Conservation (phyloP, 495 filamentous ascomycete species). For the Sphaerosporella brunnea region DNA sequence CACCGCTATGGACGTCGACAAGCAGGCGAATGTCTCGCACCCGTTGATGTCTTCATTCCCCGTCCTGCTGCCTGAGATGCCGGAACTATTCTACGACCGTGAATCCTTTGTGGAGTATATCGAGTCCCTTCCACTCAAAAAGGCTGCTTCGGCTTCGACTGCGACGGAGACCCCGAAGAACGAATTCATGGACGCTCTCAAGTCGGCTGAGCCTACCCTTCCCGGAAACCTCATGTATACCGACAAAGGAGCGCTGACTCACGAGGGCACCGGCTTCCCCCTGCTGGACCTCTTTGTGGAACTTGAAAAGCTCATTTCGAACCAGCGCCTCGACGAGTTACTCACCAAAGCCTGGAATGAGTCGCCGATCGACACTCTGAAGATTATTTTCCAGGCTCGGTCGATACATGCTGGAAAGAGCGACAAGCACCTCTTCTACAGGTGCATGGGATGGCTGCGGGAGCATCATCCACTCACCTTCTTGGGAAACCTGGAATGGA, state of each 20-base stretch:
- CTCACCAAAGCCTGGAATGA: background rate
- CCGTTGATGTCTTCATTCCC: constrained; percentile 1
- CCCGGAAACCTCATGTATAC: background rate
- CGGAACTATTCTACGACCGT: constrained; percentile 4
- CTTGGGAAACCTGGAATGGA: constrained; percentile 31
- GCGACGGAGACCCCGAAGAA: background rate
- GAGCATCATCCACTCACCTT: constrained; percentile 31
- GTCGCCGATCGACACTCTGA: constrained; percentile 24
- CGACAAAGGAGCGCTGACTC: background rate
- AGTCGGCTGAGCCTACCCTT: background rate
- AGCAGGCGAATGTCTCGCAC: background rate
- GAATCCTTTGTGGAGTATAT: background rate
- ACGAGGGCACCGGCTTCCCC: background rate
- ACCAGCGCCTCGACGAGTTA: background rate
- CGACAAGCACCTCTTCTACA: constrained; percentile 29
- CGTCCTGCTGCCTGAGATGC: background rate
- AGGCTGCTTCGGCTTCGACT: background rate
- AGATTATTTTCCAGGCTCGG: constrained; percentile 36
- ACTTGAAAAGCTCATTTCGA: background rate
- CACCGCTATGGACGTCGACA: background rate
- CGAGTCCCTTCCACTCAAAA: background rate
- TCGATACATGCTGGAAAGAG: constrained; percentile 35
- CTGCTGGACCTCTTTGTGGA: background rate
- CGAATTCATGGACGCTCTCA: background rate
- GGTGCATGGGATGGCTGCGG: constrained; percentile 32